phyloP scores from a whole-genome alignment of 176 grass and related monocot genomes.

The Oryza australiensis region DNA sequence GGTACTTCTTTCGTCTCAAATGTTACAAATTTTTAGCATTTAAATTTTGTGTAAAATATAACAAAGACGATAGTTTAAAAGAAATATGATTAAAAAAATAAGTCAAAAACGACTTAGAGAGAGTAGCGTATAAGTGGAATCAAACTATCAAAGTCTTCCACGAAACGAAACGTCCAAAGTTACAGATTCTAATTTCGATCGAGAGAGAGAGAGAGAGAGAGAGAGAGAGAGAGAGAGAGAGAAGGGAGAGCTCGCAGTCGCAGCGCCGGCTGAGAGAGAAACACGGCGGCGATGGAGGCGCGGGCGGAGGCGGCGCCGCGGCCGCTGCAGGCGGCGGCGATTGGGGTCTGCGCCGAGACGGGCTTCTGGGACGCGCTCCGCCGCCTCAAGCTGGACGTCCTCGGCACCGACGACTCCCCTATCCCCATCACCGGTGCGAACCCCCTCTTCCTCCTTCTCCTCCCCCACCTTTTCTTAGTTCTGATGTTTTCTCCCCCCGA shows the following conservation, averaged over 20 bases:
- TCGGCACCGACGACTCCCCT: slow-evolving; percentile 76
- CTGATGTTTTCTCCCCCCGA: background rate
- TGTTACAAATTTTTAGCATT: too few relatives aligned
- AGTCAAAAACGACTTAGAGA: too few relatives aligned
- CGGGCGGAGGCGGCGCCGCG: background rate
- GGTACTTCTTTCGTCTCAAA: too few relatives aligned
- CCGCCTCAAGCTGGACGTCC: slow-evolving; percentile 77
- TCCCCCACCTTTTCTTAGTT: background rate
- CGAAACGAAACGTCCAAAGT: too few relatives aligned
- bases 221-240: background rate
- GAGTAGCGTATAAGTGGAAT: too few relatives aligned
- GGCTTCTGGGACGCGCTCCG: slow-evolving; percentile 64
- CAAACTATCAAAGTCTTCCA: too few relatives aligned
- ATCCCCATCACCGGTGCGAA: slow-evolving; percentile 47
- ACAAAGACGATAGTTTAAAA: too few relatives aligned
- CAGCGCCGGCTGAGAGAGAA: background rate
- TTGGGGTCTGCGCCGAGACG: slow-evolving; percentile 25
- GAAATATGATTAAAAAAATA: too few relatives aligned
- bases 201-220: background rate
- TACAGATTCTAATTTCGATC: too few relatives aligned
- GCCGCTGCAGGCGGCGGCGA: background rate
- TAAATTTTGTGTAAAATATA: too few relatives aligned
- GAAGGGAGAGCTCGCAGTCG: background rate
- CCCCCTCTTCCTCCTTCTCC: too few relatives aligned
- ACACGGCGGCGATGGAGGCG: background rate